Conservation (phyloP, 2,329 filamentous ascomycete species). For the Mariannaea elegans region DNA sequence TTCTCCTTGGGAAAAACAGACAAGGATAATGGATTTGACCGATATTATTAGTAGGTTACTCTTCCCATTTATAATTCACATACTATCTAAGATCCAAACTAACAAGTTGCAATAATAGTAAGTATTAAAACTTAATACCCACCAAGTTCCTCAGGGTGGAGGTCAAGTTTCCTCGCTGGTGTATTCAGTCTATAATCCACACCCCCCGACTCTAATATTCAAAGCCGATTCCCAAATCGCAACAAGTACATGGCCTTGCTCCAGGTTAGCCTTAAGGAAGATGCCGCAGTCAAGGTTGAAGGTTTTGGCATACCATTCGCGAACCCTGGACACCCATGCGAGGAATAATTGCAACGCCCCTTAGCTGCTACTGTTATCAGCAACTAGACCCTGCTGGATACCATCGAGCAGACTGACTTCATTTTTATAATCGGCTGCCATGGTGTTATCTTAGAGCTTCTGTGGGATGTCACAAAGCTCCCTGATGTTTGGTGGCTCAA, state of each 20-base stretch:
- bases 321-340: neutral
- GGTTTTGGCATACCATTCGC: neutral
- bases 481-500: too few species aligned
- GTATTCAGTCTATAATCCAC: neutral
- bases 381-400: constrained; percentile 3
- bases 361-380: neutral
- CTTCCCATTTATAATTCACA: neutral
- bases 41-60: neutral
- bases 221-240: neutral
- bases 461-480: neutral
- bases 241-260: neutral
- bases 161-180: neutral
- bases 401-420: neutral
- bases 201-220: too few species aligned
- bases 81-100: neutral
- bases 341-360: neutral
- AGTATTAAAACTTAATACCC: neutral
- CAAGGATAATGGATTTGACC: neutral
- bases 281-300: neutral
- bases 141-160: neutral
- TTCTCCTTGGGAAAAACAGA: neutral
- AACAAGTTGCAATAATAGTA: too few species aligned
- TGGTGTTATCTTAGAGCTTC: neutral
- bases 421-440: neutral
- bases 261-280: neutral